Evolutionary conservation across 768 basidiomycete species (phyloP).

Genomic region (Calvatia gigantea): DNA sequence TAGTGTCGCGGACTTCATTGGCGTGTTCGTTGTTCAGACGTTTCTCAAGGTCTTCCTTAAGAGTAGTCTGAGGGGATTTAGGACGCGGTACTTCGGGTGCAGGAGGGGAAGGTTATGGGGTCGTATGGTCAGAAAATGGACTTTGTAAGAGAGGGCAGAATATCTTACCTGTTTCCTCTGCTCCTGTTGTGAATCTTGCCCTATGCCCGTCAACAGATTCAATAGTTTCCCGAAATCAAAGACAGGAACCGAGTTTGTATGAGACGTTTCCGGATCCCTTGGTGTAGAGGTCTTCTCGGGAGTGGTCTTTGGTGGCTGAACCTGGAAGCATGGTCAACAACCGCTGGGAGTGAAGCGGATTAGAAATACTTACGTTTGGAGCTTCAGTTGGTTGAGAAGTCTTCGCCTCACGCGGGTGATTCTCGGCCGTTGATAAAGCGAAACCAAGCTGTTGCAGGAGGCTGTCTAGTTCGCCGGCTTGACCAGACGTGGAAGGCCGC

Average conservation of each 20-base stretch:
- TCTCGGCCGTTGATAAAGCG: background rate
- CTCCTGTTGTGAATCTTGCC: background rate
- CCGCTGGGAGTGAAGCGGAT: background rate
- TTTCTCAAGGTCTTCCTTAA: slow-evolving; percentile 29
- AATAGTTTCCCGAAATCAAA: background rate
- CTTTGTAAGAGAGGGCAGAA: background rate
- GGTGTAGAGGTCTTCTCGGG: background rate
- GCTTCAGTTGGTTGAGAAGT: background rate
- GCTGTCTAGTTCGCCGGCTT: background rate
- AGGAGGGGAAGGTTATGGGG: background rate
- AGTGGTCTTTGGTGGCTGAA: background rate
- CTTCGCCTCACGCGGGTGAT: background rate
- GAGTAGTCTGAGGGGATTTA: slow-evolving; percentile 4
- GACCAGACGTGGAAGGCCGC: background rate
- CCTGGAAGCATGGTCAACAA: background rate
- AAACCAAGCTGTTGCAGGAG: background rate
- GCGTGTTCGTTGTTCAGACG: slow-evolving; percentile 27
- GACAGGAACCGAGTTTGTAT: background rate
- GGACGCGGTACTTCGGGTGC: background rate
- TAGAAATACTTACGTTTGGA: background rate
- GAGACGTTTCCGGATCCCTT: background rate
- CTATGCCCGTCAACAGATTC: background rate
- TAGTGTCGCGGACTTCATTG: slow-evolving; percentile 35
- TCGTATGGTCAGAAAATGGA: background rate
- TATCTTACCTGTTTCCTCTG: background rate